A percentile compares a stretch with the other conserved stretches of the same genome.
phyloP scores from a whole-genome alignment of 1,139 yeast genomes.

The Candida smagusa region DNA sequence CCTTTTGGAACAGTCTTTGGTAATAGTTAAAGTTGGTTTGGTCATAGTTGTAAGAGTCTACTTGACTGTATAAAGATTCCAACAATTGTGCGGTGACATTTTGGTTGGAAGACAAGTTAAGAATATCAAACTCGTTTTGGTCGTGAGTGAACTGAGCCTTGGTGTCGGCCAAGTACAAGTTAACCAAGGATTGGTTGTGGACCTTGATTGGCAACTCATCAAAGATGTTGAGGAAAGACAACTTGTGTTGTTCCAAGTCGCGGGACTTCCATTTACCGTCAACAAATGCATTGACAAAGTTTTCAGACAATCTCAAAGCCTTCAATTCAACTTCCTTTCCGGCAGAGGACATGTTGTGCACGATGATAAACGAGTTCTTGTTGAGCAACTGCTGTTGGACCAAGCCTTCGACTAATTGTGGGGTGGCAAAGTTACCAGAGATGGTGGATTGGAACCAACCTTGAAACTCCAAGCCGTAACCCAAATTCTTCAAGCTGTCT shows the following conservation, averaged over 20 bases:
- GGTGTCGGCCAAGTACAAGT: conserved; percentile 40
- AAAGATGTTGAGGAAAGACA: conserved; percentile 66
- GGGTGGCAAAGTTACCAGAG: conserved; percentile 68
- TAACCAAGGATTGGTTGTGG: conserved; percentile 50
- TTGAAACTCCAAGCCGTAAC: conserved; percentile 67
- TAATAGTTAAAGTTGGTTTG: conserved; percentile 80
- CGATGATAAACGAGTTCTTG: conserved; percentile 63
- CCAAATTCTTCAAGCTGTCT: conserved; percentile 58
- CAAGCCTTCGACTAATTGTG: conserved; percentile 63
- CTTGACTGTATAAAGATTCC: conserved; percentile 69
- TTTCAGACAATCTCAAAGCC: conserved; percentile 66
- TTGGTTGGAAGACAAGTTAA: conserved; percentile 44
- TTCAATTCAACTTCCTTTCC: conserved; percentile 63
- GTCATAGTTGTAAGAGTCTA: conserved; percentile 77
- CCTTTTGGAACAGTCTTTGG: conserved; percentile 76
- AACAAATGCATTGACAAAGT: conserved; percentile 56
- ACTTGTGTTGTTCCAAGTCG: conserved; percentile 55
- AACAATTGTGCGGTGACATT: conserved; percentile 49
- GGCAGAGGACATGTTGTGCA: conserved; percentile 71
- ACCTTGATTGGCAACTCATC: conserved; percentile 69
- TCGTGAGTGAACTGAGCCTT: conserved; percentile 21
- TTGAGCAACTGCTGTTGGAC: conserved; percentile 62
- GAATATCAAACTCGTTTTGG: conserved; percentile 33
- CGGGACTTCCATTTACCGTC: conserved; percentile 66
- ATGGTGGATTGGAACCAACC: conserved; percentile 81